These are phyloP conservation scores for Thecaphora frezii DNA, from an alignment of 1,284 basidiomycete genomes.

Conservation along the genomic window DNA sequence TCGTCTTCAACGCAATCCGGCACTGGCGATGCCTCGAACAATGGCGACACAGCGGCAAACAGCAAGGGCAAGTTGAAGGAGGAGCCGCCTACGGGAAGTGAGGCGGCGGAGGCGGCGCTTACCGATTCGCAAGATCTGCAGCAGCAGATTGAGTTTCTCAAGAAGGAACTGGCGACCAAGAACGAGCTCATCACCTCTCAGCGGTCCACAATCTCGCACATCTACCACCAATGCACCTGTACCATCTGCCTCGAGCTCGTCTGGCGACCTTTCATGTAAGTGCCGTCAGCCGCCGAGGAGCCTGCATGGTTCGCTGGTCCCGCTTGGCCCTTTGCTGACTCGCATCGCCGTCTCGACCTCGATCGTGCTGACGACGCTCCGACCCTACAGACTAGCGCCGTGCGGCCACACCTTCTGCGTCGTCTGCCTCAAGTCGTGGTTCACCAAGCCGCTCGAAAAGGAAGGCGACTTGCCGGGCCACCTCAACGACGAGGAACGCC, in stretches of 20 bases:
- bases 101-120: constrained; percentile 4
- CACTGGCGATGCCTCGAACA: background rate
- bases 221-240: constrained; percentile 38
- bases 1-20: constrained; percentile 3
- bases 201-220: background rate
- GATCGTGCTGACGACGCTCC: background rate
- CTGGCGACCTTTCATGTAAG: constrained; percentile 40
- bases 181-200: background rate
- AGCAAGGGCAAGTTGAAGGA: constrained; percentile 11
- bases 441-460: constrained; percentile 36
- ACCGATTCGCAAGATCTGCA: background rate
- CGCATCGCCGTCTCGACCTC: too few species aligned
- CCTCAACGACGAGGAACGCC: constrained; percentile 10
- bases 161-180: background rate
- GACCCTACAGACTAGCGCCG: constrained; percentile 29
- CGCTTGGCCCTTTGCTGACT: background rate
- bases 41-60: constrained; percentile 4
- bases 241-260: constrained; percentile 45
- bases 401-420: constrained; percentile 56
- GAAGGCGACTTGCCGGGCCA: constrained; percentile 15
- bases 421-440: constrained; percentile 50
- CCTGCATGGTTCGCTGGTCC: too few species aligned
- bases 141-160: background rate
- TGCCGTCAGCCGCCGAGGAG: background rate
- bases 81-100: constrained; percentile 5